Conservation (phyloP, 306 rosid genomes). For the Medicago lupulina region DNA sequence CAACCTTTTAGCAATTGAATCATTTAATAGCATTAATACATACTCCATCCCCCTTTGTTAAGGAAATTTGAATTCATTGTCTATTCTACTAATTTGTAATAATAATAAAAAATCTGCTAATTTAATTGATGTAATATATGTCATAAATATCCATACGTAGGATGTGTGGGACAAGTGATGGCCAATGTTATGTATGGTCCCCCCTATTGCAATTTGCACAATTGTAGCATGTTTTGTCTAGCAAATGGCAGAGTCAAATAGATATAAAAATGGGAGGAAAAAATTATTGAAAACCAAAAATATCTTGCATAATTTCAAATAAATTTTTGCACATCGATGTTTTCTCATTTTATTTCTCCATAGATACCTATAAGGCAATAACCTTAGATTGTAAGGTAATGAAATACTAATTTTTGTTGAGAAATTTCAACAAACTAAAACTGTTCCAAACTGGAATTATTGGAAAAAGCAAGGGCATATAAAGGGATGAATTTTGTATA, state of each 20-base stretch:
- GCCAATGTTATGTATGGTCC: conserved; percentile 19
- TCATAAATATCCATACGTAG: neutral
- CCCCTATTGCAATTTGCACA: neutral
- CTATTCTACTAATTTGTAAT: neutral
- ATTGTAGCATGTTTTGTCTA: neutral
- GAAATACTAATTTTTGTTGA: too few species aligned
- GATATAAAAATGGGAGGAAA: neutral
- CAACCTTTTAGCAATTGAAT: neutral
- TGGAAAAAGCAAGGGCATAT: too few species aligned
- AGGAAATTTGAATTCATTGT: neutral
- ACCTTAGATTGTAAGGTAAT: too few species aligned
- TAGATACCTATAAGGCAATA: too few species aligned
- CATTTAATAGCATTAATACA: neutral
- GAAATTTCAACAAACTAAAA: too few species aligned
- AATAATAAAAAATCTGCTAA: too few species aligned
- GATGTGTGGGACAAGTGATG: neutral
- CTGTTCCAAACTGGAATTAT: too few species aligned
- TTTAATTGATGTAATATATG: neutral
- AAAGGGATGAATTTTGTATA: too few species aligned
- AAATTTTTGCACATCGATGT: too few species aligned
- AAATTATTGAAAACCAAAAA: neutral
- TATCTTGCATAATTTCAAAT: neutral
- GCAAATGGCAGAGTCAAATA: conserved; percentile 11
- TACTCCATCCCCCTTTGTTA: neutral
- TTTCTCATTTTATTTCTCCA: too few species aligned